phyloP scores from a whole-genome alignment of 768 basidiomycete genomes.

The Lactarius indigo region DNA sequence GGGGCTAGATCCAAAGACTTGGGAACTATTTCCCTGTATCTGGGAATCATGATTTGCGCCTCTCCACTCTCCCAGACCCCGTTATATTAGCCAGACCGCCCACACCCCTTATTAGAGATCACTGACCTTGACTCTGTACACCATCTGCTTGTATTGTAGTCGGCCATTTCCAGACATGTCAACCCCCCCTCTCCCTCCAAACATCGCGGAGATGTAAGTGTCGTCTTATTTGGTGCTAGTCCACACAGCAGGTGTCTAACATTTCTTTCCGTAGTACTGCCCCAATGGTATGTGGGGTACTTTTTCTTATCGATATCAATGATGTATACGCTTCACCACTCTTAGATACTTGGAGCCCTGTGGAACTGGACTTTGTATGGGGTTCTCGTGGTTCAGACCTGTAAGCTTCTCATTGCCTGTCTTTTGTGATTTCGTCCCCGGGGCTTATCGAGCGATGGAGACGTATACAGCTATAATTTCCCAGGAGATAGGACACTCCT shows the following conservation, averaged over 20 bases:
- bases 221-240: not conserved
- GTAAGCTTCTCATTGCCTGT: constrained; percentile 21
- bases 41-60: too few relatives aligned
- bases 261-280: not conserved
- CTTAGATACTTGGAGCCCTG: constrained; percentile 13
- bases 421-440: too few relatives aligned
- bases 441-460: not conserved
- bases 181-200: not conserved
- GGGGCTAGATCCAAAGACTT: too few relatives aligned
- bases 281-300: not conserved
- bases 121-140: too few relatives aligned
- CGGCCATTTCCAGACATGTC: not conserved
- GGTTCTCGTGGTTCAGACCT: constrained; percentile 31
- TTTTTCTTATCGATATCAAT: too few relatives aligned
- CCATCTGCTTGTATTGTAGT: too few relatives aligned
- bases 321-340: not conserved
- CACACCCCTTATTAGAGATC: too few relatives aligned
- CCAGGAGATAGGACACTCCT: not conserved
- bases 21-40: too few relatives aligned
- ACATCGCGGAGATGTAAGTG: constrained; percentile 1
- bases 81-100: too few relatives aligned
- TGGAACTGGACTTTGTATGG: constrained; percentile 32
- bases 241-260: not conserved
- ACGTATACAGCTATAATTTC: constrained; percentile 20
- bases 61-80: too few relatives aligned